A percentile compares a stretch with the other conserved stretches of the same genome.
Evolutionary conservation across 208 protist species (phyloP).

Genomic region (Leishmania tarentolae): DNA sequence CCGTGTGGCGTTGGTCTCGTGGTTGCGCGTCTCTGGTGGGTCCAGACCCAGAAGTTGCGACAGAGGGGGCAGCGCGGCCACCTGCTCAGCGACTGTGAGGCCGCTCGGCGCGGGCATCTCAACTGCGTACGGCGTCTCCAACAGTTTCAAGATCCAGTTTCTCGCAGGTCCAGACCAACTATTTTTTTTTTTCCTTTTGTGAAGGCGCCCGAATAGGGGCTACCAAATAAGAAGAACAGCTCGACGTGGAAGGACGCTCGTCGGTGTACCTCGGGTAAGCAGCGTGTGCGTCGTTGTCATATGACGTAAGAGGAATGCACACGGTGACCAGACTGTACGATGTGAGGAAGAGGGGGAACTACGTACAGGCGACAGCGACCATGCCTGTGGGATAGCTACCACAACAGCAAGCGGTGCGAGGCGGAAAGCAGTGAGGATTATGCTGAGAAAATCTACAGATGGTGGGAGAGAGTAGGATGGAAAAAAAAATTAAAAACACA

Average conservation of each 20-base stretch:
- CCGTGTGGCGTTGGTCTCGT: background rate
- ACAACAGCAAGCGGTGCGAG: background rate
- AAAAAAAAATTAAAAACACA: too few species aligned
- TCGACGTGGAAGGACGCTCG: background rate
- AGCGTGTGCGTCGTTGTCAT: background rate
- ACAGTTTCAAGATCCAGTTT: background rate
- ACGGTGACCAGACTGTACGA: background rate
- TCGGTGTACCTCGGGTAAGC: background rate
- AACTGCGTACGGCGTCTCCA: background rate
- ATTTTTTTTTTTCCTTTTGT: too few species aligned
- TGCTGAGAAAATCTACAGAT: background rate
- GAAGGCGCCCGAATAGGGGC: too few species aligned
- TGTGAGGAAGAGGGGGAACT: background rate
- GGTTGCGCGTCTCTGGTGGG: background rate
- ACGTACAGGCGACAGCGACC: background rate
- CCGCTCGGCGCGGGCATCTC: background rate
- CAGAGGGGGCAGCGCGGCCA: constrained; percentile 37
- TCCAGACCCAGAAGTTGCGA: constrained; percentile 31
- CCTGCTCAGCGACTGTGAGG: constrained; percentile 44
- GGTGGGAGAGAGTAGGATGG: background rate
- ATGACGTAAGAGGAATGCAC: background rate
- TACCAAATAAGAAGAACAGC: background rate
- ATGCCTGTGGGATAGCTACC: background rate
- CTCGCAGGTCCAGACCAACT: background rate
- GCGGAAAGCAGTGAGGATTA: background rate